Evolutionary conservation across 768 basidiomycete species (phyloP), one percentile per base, ranked within the genome.

Genomic region (Psilocybe subaeruginosa): DNA sequence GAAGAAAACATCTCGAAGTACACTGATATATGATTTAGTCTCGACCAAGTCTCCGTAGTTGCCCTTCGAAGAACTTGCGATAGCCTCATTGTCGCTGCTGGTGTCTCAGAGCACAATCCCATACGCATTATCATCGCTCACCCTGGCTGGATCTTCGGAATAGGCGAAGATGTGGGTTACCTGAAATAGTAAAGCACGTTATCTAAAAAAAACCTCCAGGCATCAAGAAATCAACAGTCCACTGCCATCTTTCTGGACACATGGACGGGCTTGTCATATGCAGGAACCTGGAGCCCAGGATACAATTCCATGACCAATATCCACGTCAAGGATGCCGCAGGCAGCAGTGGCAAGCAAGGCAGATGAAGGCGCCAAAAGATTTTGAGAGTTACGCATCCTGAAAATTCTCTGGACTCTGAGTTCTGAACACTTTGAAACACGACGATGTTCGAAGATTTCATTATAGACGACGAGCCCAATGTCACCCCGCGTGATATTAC

Each of bases 201-300:
- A 23, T 23, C 23, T 23, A 23, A 23, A 23, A 23, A 23, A 23
- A 35, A 35, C 11, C 33, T 6, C 6, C 33, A 35, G 78, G n/a
- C 64, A 79, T 30, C 75, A 77, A 55, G 79, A 76, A 59, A 70
- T 72, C 5, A 77, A 77, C 70, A 4, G 74, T 75, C 61, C 61
- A 80, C 2, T 76, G 78, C 48, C 33, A 62, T 76, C 7, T 82
- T 77, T 65, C 56, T 77, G 33, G 65, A 68, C 47, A 68, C 77
- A 60, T 70, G 67, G 50, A 71, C 73, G 60, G 61, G 67, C 0
- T 58, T 69, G 12, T 76, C 78, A 27, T 69, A 71, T 48, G 73
- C 74, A 0, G 80, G 80, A n/a, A 78, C 79, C 1, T 82, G 76
- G 76, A 80, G 80, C 12, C 64, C 71, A 4, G 80, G 80, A 2